Evolutionary conservation across 139 green algal genomes (phyloP), one percentile per base, ranked within the genome.

Genomic region (Chlamydomonas incerta): DNA sequence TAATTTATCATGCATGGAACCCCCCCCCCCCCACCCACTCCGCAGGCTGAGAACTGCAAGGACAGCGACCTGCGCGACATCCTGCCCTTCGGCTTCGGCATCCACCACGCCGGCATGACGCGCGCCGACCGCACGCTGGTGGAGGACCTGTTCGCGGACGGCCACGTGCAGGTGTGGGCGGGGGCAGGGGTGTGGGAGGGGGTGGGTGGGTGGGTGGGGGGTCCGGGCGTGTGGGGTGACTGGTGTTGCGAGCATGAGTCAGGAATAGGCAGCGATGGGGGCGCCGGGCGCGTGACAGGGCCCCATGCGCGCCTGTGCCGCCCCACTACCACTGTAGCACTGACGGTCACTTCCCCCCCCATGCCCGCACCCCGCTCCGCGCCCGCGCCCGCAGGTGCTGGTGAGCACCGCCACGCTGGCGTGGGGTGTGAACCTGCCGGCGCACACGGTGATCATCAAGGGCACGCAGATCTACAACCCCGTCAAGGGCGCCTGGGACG

Each of bases 361-460:
- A 35, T 23, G 1, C 55, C 55, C 14, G 33, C 68, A 31, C 50
- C 31, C 80, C 31, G 34, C 41, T 20, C 82, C 33, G 24, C 35
- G 0, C 21, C 63, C 60, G 23, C 37, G 2, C 28, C 37, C 88
- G 33, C 94, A 97, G 91, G 96, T 99, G 82, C 91, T 99, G 41
- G 97, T 99, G 66, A 99, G 96, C 2, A 99, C 97, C 37, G 98
- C 98, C 70, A 99, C 97, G 2, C 92, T 99, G 69, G 97, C 97
- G 17, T 99, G 97, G 97, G 97, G 97, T 52, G 97, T 99, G 58
- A 99, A 99, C 93, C 95, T 99, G 85, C 97, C 97, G 14, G 97
- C 97, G 0, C 97, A 99, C 92, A 99, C 95, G 10, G 97, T 99
- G 79, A 98, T 99, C 90, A 99, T 99, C 95, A 99, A 99, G 91